These are phyloP conservation scores for Gypsophila paniculata DNA, from an alignment of 179 eudicot genomes.

Conservation along the genomic window DNA sequence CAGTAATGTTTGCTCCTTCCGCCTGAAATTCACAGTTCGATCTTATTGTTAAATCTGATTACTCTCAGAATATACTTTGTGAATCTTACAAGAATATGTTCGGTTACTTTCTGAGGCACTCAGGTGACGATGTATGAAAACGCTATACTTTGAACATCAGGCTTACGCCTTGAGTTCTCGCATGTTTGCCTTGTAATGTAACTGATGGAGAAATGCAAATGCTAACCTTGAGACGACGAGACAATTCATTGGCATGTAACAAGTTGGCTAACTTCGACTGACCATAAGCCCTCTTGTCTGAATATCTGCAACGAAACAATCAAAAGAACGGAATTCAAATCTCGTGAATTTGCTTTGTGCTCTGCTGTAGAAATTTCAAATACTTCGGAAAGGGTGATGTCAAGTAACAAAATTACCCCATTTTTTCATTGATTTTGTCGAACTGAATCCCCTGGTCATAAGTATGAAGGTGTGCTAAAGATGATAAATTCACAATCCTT, in stretches of 20 bases:
- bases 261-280: slow-evolving; percentile 83
- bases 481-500: slow-evolving; percentile 72
- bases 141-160: not conserved
- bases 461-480: slow-evolving; percentile 60
- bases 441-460: slow-evolving; percentile 53
- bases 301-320: slow-evolving; percentile 42
- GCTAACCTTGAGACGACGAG: slow-evolving; percentile 66
- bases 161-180: not conserved
- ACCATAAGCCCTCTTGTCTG: slow-evolving; percentile 74
- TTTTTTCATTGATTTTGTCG: slow-evolving; percentile 48
- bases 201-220: too few relatives aligned
- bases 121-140: not conserved
- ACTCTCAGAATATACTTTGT: too few relatives aligned
- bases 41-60: not conserved
- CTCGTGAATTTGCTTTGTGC: not conserved
- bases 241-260: slow-evolving; percentile 72
- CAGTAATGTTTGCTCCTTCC: slow-evolving; percentile 72
- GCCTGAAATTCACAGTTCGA: slow-evolving; percentile 35
- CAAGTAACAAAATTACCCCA: slow-evolving; percentile 29
- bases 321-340: not conserved
- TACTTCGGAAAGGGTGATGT: not conserved
- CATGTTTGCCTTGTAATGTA: not conserved
- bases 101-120: not conserved
- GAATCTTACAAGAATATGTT: too few relatives aligned
- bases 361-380: not conserved